These are phyloP conservation scores for Corinectria fuckeliana DNA, from an alignment of 2,329 filamentous ascomycete genomes.

Conservation along the genomic window DNA sequence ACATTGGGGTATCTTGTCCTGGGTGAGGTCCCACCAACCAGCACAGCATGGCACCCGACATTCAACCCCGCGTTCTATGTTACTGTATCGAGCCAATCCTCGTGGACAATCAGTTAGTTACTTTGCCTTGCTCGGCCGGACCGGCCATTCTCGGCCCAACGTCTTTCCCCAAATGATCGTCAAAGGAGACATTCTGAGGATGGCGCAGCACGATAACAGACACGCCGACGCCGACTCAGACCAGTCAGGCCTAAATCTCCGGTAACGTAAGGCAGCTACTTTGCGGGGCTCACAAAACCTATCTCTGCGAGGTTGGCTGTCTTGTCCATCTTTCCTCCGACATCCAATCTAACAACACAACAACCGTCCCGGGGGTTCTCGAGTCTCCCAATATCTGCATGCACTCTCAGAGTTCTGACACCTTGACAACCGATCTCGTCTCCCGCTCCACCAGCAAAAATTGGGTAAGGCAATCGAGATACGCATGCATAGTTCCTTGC, in stretches of 20 bases:
- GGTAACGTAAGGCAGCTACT: neutral
- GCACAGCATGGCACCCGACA: neutral
- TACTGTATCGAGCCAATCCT: neutral
- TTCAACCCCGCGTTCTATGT: neutral
- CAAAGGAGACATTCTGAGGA: too few relatives aligned
- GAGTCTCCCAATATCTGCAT: neutral
- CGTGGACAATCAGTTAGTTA: neutral
- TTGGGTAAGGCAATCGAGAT: neutral
- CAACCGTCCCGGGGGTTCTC: too few relatives aligned
- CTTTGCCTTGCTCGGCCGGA: neutral
- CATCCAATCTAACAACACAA: constrained; percentile 6
- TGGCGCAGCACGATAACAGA: neutral
- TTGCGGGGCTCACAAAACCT: constrained; percentile 18
- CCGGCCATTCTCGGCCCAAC: constrained; percentile 14
- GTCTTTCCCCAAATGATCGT: too few relatives aligned
- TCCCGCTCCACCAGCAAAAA: too few relatives aligned
- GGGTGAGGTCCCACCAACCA: neutral
- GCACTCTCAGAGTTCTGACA: neutral
- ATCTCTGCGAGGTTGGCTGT: neutral
- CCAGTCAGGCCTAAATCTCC: too few relatives aligned
- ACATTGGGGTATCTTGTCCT: neutral
- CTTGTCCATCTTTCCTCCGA: constrained; percentile 5
- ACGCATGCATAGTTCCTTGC: too few relatives aligned
- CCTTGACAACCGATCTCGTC: too few relatives aligned
- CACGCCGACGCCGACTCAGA: neutral